Base-by-base conservation (phyloP, 2,329 filamentous ascomycete genomes). In the Apiospora phragmitis region DNA sequence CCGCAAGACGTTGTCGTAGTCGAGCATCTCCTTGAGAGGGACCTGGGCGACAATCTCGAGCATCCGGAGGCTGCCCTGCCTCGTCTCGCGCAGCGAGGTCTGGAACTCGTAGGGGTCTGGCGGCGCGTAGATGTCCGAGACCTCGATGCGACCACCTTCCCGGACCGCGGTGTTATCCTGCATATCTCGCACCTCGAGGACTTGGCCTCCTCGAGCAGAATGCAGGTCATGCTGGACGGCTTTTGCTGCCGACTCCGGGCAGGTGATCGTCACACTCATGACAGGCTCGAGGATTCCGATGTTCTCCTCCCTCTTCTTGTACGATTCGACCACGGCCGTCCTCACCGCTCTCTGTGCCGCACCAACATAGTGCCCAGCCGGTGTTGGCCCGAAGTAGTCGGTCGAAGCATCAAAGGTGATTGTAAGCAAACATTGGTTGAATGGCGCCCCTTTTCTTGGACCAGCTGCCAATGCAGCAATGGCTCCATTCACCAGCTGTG, bases 1-100 rank as follows among this genome's bases (percentile, higher is more conserved):
- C 68, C 96, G 87, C 73, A 99, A 82, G 79, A 97, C 93, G 79
- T 94, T 94, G 75, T 98, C 85, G 81, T 98, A 99, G 55, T 95
- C 93, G 45, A 98, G 91, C 94, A 98, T 98, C 82, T 98, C 95
- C 82, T 96, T 97, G 76, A 98, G 86, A 42, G 96, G 96, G 38
- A 98, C 95, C 76, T 93, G 90, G 29, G 95, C 96, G 14, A 92
- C 91, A 75, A 99, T 94, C 67, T 92, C 87, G 71, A 87, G 84
- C 83, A 84, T 85, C 65, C 85, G 83, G 70, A 83, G 81, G 43
- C 81, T 83, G 47, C 81, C 85, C 75, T 84, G 86, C 78, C 86
- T 86, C 9, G 76, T 76, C 51, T 85, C 84, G 59, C 83, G 85
- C 76, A 83, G 84, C 79, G 84, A 95, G 35, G 87, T 86, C 66